Conservation (phyloP, 495 filamentous ascomycete species). For the Talaromyces nanjingensis region DNA sequence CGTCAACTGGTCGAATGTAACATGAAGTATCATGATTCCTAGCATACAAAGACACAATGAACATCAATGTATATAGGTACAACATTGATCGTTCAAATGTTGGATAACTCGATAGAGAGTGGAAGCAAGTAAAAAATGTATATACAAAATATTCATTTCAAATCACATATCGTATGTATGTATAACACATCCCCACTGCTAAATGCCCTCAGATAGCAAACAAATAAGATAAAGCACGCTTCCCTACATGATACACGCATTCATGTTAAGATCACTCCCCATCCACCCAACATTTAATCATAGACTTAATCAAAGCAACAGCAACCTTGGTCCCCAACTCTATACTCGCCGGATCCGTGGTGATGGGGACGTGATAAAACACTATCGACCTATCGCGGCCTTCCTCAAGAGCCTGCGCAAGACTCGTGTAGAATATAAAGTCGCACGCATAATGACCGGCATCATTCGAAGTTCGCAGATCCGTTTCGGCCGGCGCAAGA, state of each 20-base stretch:
- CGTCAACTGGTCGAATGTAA: too few relatives aligned
- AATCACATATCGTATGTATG: neutral
- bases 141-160: neutral
- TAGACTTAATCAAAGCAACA: constrained; percentile 59
- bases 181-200: neutral
- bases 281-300: constrained; percentile 47
- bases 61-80: neutral
- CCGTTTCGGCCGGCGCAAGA: constrained; percentile 29
- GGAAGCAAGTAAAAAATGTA: neutral
- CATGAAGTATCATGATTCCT: too few relatives aligned
- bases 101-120: neutral
- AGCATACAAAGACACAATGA: neutral
- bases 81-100: neutral
- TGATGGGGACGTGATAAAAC: constrained; percentile 74
- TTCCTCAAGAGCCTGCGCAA: constrained; percentile 48
- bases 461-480: constrained; percentile 62
- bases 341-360: constrained; percentile 47
- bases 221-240: neutral
- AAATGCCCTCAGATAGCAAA: neutral
- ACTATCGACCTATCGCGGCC: constrained; percentile 50
- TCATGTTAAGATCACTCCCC: constrained; percentile 11
- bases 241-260: neutral
- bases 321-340: constrained; percentile 55
- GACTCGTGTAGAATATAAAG: constrained; percentile 75
- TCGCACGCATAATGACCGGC: constrained; percentile 80